Base-by-base conservation (phyloP, 1,139 yeast species). In the Debaryomyces coudertii region DNA sequence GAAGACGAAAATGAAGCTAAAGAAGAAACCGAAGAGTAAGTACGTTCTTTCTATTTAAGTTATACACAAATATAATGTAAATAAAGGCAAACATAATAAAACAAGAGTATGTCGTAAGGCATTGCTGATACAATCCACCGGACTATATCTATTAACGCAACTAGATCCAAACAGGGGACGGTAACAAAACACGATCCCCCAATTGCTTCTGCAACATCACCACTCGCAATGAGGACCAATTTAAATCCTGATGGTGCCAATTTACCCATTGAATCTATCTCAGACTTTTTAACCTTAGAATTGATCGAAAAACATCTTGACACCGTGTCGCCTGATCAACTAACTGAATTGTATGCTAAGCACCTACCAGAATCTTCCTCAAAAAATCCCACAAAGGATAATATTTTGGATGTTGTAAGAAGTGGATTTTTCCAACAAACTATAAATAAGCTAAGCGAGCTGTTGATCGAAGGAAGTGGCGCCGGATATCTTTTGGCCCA, bases 391-490 rank as follows among this genome's bases (percentile, higher is more conserved):
- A 67, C 73, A 11, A 69, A 69, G 39, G 62, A 60, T 8, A 74
- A 71, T 43, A 67, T 84, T 29, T 47, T 74, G 43, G 70, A 71
- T 14, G 76, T 81, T 7, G 60, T 83, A 12, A 69, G 77, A 47
- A 77, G 83, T 47, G 79, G 82, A 1, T 83, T 80, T 53, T 82
- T 79, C 60, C 71, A 70, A 41, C 82, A 75, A 55, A 70, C 83
- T 8, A 63, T 70, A 35, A 65, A 69, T 16, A 69, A 70, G 42
- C 63, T 84, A 46, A 69, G 79, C 43, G 63, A 65, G 36, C 82
- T 76, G 46, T 64, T 82, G 46, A 64, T 57, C 12, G 53, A 57
- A 18, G 56, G 61, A 16, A 61, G 65, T 12, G 85, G 83, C 1
- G 78, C 82, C 5, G 86, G 86, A 2, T 71, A 65, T 46, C 58